A percentile compares a stretch with the other conserved stretches of the same genome.
Conservation (phyloP, 2,329 filamentous ascomycete genomes). For the Penicillium sp. region DNA sequence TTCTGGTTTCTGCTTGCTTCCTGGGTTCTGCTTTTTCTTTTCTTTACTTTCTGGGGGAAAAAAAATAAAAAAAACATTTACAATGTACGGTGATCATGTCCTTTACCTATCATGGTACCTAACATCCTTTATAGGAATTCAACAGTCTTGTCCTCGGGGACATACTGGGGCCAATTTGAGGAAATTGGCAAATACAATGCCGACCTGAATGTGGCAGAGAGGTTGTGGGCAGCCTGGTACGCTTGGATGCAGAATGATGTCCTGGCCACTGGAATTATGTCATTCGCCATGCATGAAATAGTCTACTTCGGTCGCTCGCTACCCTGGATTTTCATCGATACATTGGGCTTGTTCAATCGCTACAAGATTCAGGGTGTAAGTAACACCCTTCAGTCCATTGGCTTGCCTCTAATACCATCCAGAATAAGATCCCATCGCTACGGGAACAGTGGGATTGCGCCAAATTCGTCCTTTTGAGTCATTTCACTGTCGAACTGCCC, state of each 20-base stretch:
- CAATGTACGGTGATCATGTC: conserved; percentile 12
- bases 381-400: conserved; percentile 12
- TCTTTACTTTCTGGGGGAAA: not conserved
- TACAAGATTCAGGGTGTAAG: conserved; percentile 90
- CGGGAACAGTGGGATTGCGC: conserved; percentile 95
- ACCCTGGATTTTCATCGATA: conserved; percentile 90
- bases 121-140: conserved; percentile 45
- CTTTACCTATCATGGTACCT: not conserved
- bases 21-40: not conserved
- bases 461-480: conserved; percentile 83
- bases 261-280: conserved; percentile 95
- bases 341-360: conserved; percentile 79
- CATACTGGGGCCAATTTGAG: conserved; percentile 65
- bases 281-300: conserved; percentile 88
- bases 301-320: conserved; percentile 91
- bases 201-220: conserved; percentile 80
- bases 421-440: conserved; percentile 84
- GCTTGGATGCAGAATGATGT: conserved; percentile 97
- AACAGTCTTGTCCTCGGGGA: conserved; percentile 49
- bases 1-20: not conserved
- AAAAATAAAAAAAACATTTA: not conserved
- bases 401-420: conserved; percentile 2
- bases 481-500: conserved; percentile 96
- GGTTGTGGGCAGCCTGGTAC: conserved; percentile 95
- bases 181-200: conserved; percentile 72